Conservation (phyloP, 2,329 filamentous ascomycete genomes). For the Nemania abortiva region DNA sequence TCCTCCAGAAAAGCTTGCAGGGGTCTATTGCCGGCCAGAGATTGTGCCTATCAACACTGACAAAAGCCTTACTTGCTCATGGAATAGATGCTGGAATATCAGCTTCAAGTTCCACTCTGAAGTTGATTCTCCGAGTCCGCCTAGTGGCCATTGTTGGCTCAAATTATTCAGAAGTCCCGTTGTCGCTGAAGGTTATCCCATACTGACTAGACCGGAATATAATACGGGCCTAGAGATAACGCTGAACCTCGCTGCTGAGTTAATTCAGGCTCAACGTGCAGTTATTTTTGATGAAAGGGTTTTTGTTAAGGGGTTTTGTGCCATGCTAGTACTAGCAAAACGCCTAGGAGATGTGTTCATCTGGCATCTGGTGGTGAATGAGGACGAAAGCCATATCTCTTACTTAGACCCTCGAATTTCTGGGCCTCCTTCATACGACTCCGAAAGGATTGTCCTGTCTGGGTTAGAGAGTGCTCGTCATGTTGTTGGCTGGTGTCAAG, state of each 20-base stretch:
- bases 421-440: neutral
- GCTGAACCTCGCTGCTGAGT: neutral
- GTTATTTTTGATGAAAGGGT: neutral
- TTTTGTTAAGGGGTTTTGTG: slow-evolving; percentile 16
- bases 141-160: slow-evolving; percentile 23
- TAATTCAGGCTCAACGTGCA: neutral
- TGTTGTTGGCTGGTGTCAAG: neutral
- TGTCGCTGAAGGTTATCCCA: slow-evolving; percentile 19
- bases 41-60: neutral
- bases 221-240: slow-evolving; percentile 11
- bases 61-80: neutral
- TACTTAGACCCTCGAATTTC: neutral
- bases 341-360: neutral
- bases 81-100: neutral
- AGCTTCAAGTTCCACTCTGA: too few relatives aligned
- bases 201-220: neutral
- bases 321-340: neutral
- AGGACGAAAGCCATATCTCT: slow-evolving; percentile 7
- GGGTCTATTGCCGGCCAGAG: neutral
- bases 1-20: neutral
- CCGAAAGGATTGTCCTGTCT: neutral
- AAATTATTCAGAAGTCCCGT: slow-evolving; percentile 13
- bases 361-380: slow-evolving; percentile 19
- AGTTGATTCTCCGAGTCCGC: neutral
- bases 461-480: neutral